Evolutionary conservation across 495 filamentous ascomycete species (phyloP).

Genomic region (Immersiella caudata): DNA sequence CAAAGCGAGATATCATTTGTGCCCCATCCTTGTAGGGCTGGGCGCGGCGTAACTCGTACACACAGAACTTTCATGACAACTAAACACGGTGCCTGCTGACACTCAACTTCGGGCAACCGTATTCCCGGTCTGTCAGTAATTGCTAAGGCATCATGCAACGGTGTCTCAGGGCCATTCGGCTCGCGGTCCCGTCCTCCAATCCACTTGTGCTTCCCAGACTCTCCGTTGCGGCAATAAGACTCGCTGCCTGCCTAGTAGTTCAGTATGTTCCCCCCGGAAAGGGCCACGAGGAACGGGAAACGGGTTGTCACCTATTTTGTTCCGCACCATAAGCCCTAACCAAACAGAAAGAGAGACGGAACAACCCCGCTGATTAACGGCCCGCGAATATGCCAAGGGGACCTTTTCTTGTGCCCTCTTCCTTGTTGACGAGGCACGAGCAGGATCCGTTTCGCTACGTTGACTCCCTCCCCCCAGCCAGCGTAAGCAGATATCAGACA

Average conservation of each 20-base stretch:
- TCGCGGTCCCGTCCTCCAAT: neutral
- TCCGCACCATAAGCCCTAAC: neutral
- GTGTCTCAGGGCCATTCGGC: too few relatives aligned
- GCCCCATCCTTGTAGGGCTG: neutral
- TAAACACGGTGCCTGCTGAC: neutral
- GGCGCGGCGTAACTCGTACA: neutral
- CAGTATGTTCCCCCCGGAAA: neutral
- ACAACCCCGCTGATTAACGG: neutral
- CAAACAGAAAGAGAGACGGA: neutral
- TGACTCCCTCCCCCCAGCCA: neutral
- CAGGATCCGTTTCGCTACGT: neutral
- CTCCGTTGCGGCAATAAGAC: neutral
- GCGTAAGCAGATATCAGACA: conserved; percentile 3
- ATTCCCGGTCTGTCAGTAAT: too few relatives aligned
- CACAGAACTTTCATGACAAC: neutral
- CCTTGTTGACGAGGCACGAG: too few relatives aligned
- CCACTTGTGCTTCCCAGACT: neutral
- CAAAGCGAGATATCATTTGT: neutral
- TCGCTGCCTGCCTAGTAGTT: neutral
- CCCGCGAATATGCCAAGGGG: neutral
- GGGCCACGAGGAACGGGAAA: neutral
- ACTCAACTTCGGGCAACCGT: neutral
- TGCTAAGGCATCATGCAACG: too few relatives aligned
- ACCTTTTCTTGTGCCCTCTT: neutral
- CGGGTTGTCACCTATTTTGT: neutral